phyloP scores from a whole-genome alignment of 2,329 filamentous ascomycete genomes.

The Fonsecaea monophora region DNA sequence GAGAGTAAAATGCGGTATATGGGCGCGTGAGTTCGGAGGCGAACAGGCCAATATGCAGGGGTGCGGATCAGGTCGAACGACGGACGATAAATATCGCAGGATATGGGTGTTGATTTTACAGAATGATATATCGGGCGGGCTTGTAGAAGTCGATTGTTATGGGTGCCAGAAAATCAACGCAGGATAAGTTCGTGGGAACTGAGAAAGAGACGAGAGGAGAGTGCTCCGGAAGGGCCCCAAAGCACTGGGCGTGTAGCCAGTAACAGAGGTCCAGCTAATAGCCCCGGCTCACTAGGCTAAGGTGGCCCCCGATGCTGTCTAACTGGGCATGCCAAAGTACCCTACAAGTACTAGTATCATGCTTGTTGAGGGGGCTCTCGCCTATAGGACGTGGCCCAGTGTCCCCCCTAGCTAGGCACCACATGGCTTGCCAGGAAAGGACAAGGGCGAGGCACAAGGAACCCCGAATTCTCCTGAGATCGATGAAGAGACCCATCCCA shows the following conservation, averaged over 20 bases:
- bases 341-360: not conserved
- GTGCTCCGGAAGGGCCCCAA: conserved; percentile 6
- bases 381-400: conserved; percentile 1
- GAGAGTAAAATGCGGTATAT: conserved; percentile 27
- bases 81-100: conserved; percentile 11
- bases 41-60: conserved; percentile 11
- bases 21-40: conserved; percentile 28
- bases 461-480: conserved; percentile 24
- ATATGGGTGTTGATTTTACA: conserved; percentile 23
- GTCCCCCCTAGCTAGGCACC: conserved; percentile 6
- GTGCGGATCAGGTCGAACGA: conserved; percentile 10
- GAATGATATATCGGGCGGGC: conserved; percentile 16
- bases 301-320: not conserved
- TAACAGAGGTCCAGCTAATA: conserved; percentile 2
- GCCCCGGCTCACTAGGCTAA: not conserved
- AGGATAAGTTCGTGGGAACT: conserved; percentile 19
- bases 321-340: not conserved
- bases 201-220: conserved; percentile 18
- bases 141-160: conserved; percentile 17
- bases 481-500: conserved; percentile 13
- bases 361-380: not conserved
- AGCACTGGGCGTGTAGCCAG: conserved; percentile 7
- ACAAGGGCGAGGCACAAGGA: conserved; percentile 2
- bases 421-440: conserved; percentile 12
- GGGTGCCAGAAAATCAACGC: conserved; percentile 28